Evolutionary conservation across 306 rosid genomes (phyloP).

Genomic region (Crataegus laevigata): DNA sequence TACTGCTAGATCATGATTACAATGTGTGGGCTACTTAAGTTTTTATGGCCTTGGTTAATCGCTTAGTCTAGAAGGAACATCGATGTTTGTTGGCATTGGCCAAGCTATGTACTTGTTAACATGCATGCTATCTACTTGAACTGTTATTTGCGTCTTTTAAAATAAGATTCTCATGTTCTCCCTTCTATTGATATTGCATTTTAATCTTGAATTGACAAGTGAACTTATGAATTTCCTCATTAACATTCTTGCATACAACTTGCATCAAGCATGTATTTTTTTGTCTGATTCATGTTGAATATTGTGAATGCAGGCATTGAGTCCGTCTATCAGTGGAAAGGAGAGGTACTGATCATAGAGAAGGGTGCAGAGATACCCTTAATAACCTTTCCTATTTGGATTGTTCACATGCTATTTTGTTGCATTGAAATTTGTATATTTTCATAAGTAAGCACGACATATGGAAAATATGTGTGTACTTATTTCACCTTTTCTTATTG

Average conservation of each 20-base stretch:
- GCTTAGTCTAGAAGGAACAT: not conserved
- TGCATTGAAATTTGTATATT: not conserved
- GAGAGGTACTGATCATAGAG: conserved; percentile 50
- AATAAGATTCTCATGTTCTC: not conserved
- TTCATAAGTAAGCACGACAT: not conserved
- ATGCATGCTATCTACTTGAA: not conserved
- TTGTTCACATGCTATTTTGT: not conserved
- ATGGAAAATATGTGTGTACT: conserved; percentile 2
- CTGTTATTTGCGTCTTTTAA: not conserved
- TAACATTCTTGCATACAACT: not conserved
- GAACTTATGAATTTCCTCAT: not conserved
- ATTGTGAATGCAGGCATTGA: conserved; percentile 58
- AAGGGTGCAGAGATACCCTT: not conserved
- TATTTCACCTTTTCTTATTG: conserved; percentile 15
- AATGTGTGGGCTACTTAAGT: not conserved
- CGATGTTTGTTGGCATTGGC: not conserved
- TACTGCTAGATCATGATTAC: not conserved
- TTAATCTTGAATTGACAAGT: not conserved
- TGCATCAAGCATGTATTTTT: not conserved
- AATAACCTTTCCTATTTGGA: not conserved
- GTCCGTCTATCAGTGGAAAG: conserved; percentile 85
- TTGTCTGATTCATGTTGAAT: not conserved
- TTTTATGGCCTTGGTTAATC: not conserved
- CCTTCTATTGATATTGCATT: not conserved
- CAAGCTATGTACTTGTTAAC: not conserved